Evolutionary conservation across 1,284 basidiomycete genomes (phyloP), one percentile per base, ranked within the genome.

Genomic region (Leccinum fuscescens): DNA sequence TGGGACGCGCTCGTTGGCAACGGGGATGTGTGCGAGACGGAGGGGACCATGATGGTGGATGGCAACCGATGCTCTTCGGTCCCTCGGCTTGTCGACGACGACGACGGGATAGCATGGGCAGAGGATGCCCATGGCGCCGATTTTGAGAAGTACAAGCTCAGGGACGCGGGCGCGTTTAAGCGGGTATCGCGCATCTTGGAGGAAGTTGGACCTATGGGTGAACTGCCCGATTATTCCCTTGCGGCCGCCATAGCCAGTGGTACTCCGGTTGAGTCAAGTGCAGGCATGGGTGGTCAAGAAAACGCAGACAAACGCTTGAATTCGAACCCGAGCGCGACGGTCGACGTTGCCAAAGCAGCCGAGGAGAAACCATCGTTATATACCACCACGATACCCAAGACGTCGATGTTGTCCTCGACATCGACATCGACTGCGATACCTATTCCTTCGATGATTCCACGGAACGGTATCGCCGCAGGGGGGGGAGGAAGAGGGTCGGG

Each of bases 41-140:
- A 62, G 2, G 67, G 63, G 1, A 68, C 63, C 7, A n/a, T 58
- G 12, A 48, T 57, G 7, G 49, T 9, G 8, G 20, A 54, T n/a
- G 5, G 7, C 20, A 39, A 56, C 20, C 44, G n/a, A 12, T n/a
- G 11, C 1, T 15, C 24, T 48, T 48, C 29, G 5, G 48, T 72
- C 69, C 8, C 64, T 68, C 17, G 69, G 24, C 24, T 15, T n/a
- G 49, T 50, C 24, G n/a, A 15, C 49, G 49, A 29, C 49, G 48
- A 70, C 6, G 80, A 80, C 52, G 78, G 73, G 48, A 66, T 78
- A 11, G 71, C 69, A 6, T 86, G 84, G 85, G 82, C 81, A 17
- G 76, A 77, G 4, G 81, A 83, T 42, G 79, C 76, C 3, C 76
- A 80, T 55, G 75, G 70, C 9, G 67, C 70, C 14, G n/a, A n/a